Conservation (phyloP, 1,139 yeast genomes). For the Kluyveromyces sp. region DNA sequence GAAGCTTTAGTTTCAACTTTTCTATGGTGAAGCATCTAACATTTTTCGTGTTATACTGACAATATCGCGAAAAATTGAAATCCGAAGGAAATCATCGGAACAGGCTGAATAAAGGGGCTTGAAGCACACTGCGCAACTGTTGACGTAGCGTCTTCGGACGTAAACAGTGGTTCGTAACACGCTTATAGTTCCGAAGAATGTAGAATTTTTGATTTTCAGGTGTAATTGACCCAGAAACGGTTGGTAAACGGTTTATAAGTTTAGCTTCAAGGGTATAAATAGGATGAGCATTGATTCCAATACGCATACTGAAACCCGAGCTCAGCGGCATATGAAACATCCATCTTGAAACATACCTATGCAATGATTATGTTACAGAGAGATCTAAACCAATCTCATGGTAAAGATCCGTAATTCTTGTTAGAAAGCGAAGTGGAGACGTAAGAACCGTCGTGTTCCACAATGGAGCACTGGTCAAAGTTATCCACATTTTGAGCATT, state of each 20-base stretch:
- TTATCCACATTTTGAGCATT: conserved; percentile 20
- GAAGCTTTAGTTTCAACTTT: neutral
- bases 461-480: conserved; percentile 19
- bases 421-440: conserved; percentile 2
- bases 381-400: neutral
- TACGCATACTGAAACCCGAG: too few relatives aligned
- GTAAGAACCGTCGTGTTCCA: conserved; percentile 6
- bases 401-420: conserved; percentile 1
- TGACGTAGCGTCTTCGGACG: neutral
- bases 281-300: too few relatives aligned
- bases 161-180: neutral
- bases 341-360: too few relatives aligned
- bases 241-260: too few relatives aligned
- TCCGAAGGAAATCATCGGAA: too few relatives aligned
- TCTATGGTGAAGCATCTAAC: neutral
- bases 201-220: too few relatives aligned
- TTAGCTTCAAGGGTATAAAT: too few relatives aligned
- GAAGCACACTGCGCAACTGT: neutral
- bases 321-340: too few relatives aligned
- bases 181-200: neutral
- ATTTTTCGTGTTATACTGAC: neutral
- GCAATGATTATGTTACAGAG: neutral
- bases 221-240: too few relatives aligned
- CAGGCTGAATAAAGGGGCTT: too few relatives aligned
- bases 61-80: neutral